These are phyloP conservation scores for Blastobotrys apis DNA, from an alignment of 1,139 yeast species.

Conservation along the genomic window DNA sequence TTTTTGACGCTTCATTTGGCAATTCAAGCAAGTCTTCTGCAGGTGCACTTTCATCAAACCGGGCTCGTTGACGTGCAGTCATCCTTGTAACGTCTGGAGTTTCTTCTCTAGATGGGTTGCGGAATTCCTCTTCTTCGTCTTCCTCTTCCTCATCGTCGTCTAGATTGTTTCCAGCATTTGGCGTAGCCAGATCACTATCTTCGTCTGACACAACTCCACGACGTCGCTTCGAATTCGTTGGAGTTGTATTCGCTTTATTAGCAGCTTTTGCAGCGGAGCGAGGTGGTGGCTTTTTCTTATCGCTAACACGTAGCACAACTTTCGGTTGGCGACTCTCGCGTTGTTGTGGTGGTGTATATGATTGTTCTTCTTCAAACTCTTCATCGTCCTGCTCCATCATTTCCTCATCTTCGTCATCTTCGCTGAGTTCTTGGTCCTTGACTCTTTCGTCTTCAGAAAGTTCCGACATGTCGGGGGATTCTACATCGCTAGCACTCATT, in stretches of 20 bases:
- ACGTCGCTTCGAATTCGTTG: constrained; percentile 13
- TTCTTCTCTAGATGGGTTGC: constrained; percentile 29
- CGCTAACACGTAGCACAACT: constrained; percentile 8
- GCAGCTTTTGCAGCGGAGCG: constrained; percentile 17
- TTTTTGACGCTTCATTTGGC: constrained; percentile 38
- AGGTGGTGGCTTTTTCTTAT: not conserved
- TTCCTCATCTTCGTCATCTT: constrained; percentile 20
- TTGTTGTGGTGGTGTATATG: constrained; percentile 18
- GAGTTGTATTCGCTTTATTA: not conserved
- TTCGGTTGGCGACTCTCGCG: constrained; percentile 12
- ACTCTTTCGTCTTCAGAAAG: constrained; percentile 17
- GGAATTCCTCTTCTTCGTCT: constrained; percentile 29
- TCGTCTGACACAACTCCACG: constrained; percentile 12
- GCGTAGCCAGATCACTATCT: constrained; percentile 14
- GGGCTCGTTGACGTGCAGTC: constrained; percentile 42
- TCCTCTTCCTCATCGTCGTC: constrained; percentile 22
- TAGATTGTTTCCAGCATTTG: constrained; percentile 17
- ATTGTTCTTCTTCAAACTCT: constrained; percentile 21
- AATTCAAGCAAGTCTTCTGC: constrained; percentile 27
- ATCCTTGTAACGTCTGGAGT: constrained; percentile 35
- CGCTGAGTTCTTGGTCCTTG: constrained; percentile 18
- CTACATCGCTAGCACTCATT: constrained; percentile 17
- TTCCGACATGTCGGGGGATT: constrained; percentile 26
- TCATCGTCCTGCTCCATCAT: constrained; percentile 17
- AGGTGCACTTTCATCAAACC: constrained; percentile 29